phyloP scores from a whole-genome alignment of 2,329 filamentous ascomycete species.

The Clarireedia paspali region DNA sequence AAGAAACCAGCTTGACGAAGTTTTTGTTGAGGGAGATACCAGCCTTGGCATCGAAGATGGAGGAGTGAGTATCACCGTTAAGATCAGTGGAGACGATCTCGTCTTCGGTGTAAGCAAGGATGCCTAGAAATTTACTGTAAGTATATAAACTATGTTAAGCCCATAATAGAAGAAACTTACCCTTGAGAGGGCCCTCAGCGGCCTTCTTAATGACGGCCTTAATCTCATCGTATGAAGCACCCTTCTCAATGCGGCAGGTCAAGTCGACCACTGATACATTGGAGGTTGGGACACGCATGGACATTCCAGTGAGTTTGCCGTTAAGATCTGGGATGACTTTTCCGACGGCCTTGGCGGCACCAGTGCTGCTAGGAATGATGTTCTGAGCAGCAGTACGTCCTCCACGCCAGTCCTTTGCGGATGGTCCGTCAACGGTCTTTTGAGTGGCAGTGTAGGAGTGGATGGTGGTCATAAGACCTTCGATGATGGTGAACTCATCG shows the following conservation, averaged over 20 bases:
- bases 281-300: conserved; percentile 96
- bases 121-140: conserved; percentile 43
- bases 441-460: conserved; percentile 99
- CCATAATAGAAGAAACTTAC: conserved; percentile 40
- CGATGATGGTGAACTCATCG: conserved; percentile 95
- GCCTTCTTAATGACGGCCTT: conserved; percentile 87
- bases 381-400: conserved; percentile 98
- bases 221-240: conserved; percentile 82
- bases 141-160: not conserved
- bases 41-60: conserved; percentile 98
- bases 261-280: conserved; percentile 99
- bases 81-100: conserved; percentile 91
- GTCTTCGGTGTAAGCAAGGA: conserved; percentile 94
- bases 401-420: conserved; percentile 98
- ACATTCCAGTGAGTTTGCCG: conserved; percentile 99
- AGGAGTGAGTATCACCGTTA: conserved; percentile 87
- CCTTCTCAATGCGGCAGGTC: conserved; percentile 90
- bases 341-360: conserved; percentile 99
- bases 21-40: conserved; percentile 97
- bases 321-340: conserved; percentile 98
- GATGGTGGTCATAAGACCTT: conserved; percentile 99
- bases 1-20: conserved; percentile 93
- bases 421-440: conserved; percentile 98
- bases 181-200: conserved; percentile 76
- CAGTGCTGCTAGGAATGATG: conserved; percentile 98